Base-by-base conservation (phyloP, 371 early-diverging fungal species). In the Lichtheimia corymbifera region DNA sequence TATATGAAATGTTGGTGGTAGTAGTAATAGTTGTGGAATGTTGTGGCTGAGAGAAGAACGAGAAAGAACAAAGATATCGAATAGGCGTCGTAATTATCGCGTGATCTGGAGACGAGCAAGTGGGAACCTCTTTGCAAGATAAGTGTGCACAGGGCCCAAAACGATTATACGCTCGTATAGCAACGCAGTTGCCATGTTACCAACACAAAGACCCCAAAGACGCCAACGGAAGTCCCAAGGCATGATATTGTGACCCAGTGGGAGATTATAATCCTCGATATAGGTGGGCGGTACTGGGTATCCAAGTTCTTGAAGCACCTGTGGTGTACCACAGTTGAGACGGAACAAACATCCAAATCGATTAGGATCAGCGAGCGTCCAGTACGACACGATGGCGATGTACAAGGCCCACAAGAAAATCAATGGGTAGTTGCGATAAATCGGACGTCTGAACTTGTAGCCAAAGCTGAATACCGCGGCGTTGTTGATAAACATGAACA, bases 351-450 rank as follows among this genome's bases (percentile, higher is more conserved):
- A 91, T 13, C 85, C 83, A 49, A 91, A 73, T 22, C 73, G 45
- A 67, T 90, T 91, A 22, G 92, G 92, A 63, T 89, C 89, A 20
- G 87, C 86, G n/a, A 92, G 67, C 35, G 82, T 72, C 70, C 88
- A 65, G 55, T 74, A 83, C 52, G 84, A 84, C 11, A 90, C 74
- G 63, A 90, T 67, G 28, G 67, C 63, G 13, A 88, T 55, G 62
- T 90, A 80, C 27, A 72, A 58, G 7, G 62, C 60, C 73, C 82
- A 90, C n/a, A 88, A 64, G 24, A 66, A 28, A 3, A 90, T 58
- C 53, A 90, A 76, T 12, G 76, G 60, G 64, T 83, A 84, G 64
- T 93, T 91, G 12, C 73, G 64, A 55, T 74, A 87, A 80, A 84
- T 88, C 0, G 77, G 49, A 7, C 64, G 52, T 13, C 93, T 77